phyloP scores from a whole-genome alignment of 139 green algal species.

The Chlorella sp. region DNA sequence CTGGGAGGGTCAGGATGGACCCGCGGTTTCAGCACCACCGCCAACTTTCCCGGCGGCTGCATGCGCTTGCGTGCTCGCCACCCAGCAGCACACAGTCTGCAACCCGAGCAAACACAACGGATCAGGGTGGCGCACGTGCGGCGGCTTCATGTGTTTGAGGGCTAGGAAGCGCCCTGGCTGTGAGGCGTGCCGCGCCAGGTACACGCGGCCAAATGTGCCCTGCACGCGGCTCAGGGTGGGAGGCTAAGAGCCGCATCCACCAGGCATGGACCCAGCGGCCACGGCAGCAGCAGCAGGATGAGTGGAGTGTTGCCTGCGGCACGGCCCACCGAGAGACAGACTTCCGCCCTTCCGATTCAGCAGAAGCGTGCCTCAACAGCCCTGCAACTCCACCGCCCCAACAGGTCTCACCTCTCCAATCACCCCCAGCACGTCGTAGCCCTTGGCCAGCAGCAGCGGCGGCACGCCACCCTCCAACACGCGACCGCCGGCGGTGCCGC shows the following conservation, averaged over 20 bases:
- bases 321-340: too few relatives aligned
- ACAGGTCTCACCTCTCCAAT: constrained; percentile 21
- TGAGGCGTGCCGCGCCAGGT: constrained; percentile 4
- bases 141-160: constrained; percentile 31
- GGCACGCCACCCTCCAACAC: not conserved
- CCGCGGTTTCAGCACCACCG: not conserved
- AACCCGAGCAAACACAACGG: not conserved
- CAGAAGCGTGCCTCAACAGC: not conserved
- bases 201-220: constrained; percentile 34
- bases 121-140: not conserved
- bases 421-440: constrained; percentile 25
- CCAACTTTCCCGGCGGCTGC: too few relatives aligned
- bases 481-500: not conserved
- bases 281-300: too few relatives aligned
- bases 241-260: too few relatives aligned
- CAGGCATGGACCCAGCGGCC: too few relatives aligned
- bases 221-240: not conserved
- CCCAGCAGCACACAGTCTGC: too few relatives aligned
- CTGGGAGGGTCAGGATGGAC: not conserved
- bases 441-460: constrained; percentile 11
- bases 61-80: too few relatives aligned
- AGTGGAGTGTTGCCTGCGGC: too few relatives aligned
- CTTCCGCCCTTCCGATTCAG: too few relatives aligned
- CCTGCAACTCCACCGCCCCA: too few relatives aligned
- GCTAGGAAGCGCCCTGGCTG: constrained; percentile 23